Conservation (phyloP, 2,329 filamentous ascomycete genomes). For the Pseudohalonectria lignicola region DNA sequence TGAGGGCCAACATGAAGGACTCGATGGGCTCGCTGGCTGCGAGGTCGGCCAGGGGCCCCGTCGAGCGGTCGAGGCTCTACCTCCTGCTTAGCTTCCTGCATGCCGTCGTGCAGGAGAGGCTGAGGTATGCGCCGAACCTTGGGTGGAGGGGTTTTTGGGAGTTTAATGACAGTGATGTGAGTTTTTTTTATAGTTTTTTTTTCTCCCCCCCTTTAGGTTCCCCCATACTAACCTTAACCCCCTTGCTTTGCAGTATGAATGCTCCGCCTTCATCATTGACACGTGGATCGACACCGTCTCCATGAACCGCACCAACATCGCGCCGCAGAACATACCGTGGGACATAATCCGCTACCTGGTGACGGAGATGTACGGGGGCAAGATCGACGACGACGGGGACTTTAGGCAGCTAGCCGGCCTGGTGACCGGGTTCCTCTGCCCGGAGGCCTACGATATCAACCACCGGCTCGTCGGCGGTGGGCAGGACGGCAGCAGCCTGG, state of each 20-base stretch:
- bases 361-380: conserved; percentile 92
- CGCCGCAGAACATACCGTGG: conserved; percentile 91
- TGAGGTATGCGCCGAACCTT: conserved; percentile 85
- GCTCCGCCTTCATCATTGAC: conserved; percentile 90
- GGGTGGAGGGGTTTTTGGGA: conserved; percentile 99
- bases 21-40: conserved; percentile 75
- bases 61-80: conserved; percentile 84
- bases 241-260: conserved; percentile 71
- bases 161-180: conserved; percentile 97
- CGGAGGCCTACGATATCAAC: conserved; percentile 82
- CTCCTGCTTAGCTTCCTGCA: conserved; percentile 89
- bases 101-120: conserved; percentile 86
- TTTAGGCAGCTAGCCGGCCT: conserved; percentile 63
- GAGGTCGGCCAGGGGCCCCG: conserved; percentile 67
- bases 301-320: conserved; percentile 80
- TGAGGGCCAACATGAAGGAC: conserved; percentile 97
- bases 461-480: conserved; percentile 70
- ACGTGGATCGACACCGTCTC: conserved; percentile 82
- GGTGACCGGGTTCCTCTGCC: conserved; percentile 70
- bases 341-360: conserved; percentile 86
- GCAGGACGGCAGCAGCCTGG: conserved; percentile 41
- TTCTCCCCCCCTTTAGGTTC: conserved; percentile 1
- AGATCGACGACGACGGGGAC: conserved; percentile 86
- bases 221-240: conserved; percentile 13
- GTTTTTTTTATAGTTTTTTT: conserved; percentile 23